These are phyloP conservation scores for Mucor circinelloides DNA, from an alignment of 371 early-diverging fungal genomes.

Conservation along the genomic window DNA sequence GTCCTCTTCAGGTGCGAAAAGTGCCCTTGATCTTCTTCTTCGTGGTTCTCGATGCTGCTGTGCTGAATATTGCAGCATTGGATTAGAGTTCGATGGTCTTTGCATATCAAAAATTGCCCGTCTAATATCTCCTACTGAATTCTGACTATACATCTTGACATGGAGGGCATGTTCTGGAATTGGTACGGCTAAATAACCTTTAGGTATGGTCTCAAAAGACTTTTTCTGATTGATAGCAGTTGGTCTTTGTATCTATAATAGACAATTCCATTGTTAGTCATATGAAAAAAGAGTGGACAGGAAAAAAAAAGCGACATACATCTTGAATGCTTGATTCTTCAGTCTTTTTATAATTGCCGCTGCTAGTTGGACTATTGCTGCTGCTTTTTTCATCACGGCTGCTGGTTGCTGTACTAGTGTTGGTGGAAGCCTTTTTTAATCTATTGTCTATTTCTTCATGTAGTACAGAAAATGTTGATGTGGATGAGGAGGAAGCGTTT, in stretches of 20 bases:
- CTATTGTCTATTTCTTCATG: constrained; percentile 12
- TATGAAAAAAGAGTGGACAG: background rate
- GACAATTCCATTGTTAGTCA: background rate
- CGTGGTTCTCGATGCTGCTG: constrained; percentile 10
- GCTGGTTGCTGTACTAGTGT: background rate
- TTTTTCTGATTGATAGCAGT: constrained; percentile 12
- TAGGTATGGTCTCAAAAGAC: constrained; percentile 29
- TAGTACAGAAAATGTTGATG: constrained; percentile 3
- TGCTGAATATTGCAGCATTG: background rate
- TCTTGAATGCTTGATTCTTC: background rate
- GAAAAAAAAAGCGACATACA: background rate
- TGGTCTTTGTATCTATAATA: background rate
- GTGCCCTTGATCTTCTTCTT: constrained; percentile 23
- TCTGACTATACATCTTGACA: constrained; percentile 42
- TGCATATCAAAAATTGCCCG: constrained; percentile 28
- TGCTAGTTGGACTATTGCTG: background rate
- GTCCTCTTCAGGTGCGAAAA: constrained; percentile 20
- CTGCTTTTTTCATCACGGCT: background rate
- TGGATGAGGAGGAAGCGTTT: background rate
- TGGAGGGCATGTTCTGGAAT: constrained; percentile 38
- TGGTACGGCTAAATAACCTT: constrained; percentile 36
- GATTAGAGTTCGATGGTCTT: constrained; percentile 2
- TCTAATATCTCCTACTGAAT: constrained; percentile 26
- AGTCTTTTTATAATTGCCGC: background rate
- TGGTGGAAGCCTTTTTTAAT: constrained; percentile 8